Base-by-base conservation (phyloP, 2,329 filamentous ascomycete species). In the Bimuria novae-zelandiae region DNA sequence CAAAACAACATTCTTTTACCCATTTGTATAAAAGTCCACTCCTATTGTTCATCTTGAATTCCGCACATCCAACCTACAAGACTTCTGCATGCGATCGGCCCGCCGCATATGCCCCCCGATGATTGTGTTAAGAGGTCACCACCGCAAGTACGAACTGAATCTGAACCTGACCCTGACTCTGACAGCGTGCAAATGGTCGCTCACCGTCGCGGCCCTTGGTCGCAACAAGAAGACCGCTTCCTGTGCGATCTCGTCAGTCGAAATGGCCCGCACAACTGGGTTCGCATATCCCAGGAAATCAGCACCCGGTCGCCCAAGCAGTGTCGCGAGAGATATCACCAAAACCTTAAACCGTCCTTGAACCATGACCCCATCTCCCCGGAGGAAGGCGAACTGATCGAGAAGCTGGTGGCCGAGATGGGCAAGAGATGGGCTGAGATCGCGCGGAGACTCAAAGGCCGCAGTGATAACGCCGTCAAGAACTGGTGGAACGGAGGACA, bases 401-500 rank as follows among this genome's bases (percentile, higher is more conserved):
- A 93, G 76, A 80, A 82, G 52, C 82, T 94, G 72, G 92, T 97
- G 14, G 74, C 77, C 10, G 83, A 89, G 64, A 86, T 90, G 78
- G 92, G 92, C 57, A 93, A 92, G 78, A 85, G 89, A 51, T 97
- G 92, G 92, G 92, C 92, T 2, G 91, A 97, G 70, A 97, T 97
- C 68, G 90, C 92, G 39, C 84, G 92, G 61, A 82, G 85, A 40
- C 82, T 97, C 17, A 83, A 88, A 49, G 91, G 91, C 60, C 88
- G 92, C 68, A 96, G 92, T 73, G 92, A 97, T 78, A 97, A 97
- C 68, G 89, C 90, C 23, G 90, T 97, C 59, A 97, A 97, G 84
- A 97, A 97, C 75, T 97, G 92, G 91, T 96, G 90, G 90, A 96
- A 96, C 71, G 92, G 92, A 44, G 90, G 88, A 71, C 89, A 92